Percentiles rank a stretch among this genome's conserved stretches.
These are phyloP conservation scores for Senna tora DNA, from an alignment of 306 rosid species.

Conservation along the genomic window DNA sequence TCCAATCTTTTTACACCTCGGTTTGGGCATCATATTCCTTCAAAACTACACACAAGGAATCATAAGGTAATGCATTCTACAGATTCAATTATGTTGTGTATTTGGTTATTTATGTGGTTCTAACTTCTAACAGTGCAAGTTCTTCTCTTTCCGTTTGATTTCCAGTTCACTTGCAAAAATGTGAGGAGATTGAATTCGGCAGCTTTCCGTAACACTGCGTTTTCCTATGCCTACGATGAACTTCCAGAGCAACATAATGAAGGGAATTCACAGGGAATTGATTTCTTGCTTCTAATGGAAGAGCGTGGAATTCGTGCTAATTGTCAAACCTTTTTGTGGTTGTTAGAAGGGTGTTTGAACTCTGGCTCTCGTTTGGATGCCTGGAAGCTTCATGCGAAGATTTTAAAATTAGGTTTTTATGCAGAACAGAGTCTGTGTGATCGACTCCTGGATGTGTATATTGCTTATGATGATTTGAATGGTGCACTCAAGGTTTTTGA, in stretches of 20 bases:
- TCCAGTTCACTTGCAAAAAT: constrained; percentile 44
- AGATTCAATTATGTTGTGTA: not conserved
- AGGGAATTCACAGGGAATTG: constrained; percentile 44
- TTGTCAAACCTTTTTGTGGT: constrained; percentile 73
- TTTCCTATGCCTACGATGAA: constrained; percentile 44
- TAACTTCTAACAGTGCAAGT: not conserved
- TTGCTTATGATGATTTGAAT: constrained; percentile 50
- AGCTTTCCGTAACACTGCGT: constrained; percentile 46
- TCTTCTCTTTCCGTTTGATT: not conserved
- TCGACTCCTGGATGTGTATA: constrained; percentile 53
- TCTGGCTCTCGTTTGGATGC: constrained; percentile 55
- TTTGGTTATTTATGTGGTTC: constrained; percentile 4
- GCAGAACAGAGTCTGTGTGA: constrained; percentile 49
- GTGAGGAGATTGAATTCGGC: constrained; percentile 38
- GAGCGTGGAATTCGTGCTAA: constrained; percentile 69
- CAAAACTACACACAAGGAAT: constrained; percentile 15
- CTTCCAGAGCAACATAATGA: constrained; percentile 38
- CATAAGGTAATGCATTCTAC: constrained; percentile 42
- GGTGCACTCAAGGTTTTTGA: constrained; percentile 61
- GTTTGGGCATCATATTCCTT: constrained; percentile 22
- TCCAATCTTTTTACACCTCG: constrained; percentile 35
- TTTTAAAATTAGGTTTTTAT: constrained; percentile 69
- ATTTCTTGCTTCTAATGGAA: constrained; percentile 68
- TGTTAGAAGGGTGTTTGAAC: constrained; percentile 62
- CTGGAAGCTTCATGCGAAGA: constrained; percentile 68